Percentiles rank a stretch among this genome's conserved stretches.
Evolutionary conservation across 306 rosid species (phyloP).

Genomic region (Oxytropis ochrocephala): DNA sequence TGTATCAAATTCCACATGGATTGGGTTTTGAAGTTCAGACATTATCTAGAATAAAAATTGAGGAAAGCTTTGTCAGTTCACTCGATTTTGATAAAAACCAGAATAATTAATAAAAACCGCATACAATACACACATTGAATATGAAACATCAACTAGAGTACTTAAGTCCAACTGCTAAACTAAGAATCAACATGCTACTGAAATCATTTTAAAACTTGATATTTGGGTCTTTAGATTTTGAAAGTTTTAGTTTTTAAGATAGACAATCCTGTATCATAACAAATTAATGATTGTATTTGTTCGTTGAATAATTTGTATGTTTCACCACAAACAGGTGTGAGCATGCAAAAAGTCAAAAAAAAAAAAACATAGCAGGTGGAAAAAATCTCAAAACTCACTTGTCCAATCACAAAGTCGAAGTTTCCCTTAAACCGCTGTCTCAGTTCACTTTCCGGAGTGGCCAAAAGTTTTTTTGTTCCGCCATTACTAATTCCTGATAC

Average conservation of each 20-base stretch:
- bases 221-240: not conserved
- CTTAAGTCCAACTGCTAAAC: not conserved
- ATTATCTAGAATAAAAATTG: constrained; percentile 44
- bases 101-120: not conserved
- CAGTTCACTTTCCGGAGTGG: constrained; percentile 66
- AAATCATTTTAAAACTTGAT: not conserved
- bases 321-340: not conserved
- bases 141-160: not conserved
- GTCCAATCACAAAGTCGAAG: constrained; percentile 75
- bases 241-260: not conserved
- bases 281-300: not conserved
- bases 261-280: not conserved
- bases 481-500: constrained; percentile 89
- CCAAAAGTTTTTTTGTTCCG: constrained; percentile 54
- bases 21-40: constrained; percentile 77
- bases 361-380: constrained; percentile 2
- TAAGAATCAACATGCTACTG: not conserved
- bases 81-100: not conserved
- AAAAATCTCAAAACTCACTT: constrained; percentile 43
- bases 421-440: constrained; percentile 80
- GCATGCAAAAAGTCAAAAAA: not conserved
- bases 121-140: not conserved
- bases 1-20: constrained; percentile 47
- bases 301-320: not conserved
- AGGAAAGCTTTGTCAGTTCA: constrained; percentile 5